Evolutionary conservation across 2,329 filamentous ascomycete species (phyloP).

Genomic region (Sporothrix protearum): DNA sequence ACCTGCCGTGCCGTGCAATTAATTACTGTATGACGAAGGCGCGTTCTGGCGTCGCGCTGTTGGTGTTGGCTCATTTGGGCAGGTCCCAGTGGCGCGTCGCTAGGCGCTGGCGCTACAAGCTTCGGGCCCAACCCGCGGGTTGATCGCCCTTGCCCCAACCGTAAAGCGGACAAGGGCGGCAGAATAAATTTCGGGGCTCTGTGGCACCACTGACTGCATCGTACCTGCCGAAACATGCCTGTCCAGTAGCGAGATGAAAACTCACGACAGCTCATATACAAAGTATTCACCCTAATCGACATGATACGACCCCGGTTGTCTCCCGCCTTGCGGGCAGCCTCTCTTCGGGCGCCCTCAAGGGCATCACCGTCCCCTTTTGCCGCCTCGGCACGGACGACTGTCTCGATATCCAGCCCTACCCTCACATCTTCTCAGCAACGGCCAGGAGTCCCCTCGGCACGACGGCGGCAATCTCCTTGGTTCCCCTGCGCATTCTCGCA

Average conservation of each 20-base stretch:
- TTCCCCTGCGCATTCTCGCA: slow-evolving; percentile 4
- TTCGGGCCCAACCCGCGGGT: not conserved
- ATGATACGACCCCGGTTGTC: not conserved
- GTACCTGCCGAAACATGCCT: not conserved
- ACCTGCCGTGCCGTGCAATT: slow-evolving; percentile 16
- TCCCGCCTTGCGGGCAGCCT: not conserved
- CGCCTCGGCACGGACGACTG: not conserved
- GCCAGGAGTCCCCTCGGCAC: not conserved
- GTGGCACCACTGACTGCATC: not conserved
- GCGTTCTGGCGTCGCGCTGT: not conserved
- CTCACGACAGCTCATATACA: not conserved
- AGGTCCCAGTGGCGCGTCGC: not conserved
- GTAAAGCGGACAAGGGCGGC: not conserved
- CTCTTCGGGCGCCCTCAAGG: not conserved
- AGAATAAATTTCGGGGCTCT: slow-evolving; percentile 9
- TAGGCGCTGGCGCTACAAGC: not conserved
- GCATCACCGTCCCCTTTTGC: not conserved
- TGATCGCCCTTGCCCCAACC: not conserved
- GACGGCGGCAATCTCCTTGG: not conserved
- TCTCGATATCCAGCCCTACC: not conserved
- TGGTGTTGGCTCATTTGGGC: not conserved
- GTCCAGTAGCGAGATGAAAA: not conserved
- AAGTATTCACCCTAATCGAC: not conserved
- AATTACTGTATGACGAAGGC: not conserved
- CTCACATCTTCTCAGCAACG: no score